Evolutionary conservation across 2,329 filamentous ascomycete genomes (phyloP), one percentile per base, ranked within the genome.

Genomic region (Purpureocillium takamizusanense): DNA sequence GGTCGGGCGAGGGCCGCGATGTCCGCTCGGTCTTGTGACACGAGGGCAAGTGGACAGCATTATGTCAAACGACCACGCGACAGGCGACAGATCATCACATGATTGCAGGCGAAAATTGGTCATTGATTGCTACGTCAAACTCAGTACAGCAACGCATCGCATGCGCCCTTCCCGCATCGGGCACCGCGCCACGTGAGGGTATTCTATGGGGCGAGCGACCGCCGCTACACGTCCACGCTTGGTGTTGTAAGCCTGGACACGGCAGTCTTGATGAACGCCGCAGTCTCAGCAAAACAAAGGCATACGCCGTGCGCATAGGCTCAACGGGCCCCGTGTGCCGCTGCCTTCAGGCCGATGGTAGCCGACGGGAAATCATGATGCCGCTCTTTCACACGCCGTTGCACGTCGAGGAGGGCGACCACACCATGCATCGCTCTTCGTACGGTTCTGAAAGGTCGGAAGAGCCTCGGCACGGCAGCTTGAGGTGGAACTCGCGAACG

Each of bases 391-490:
- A 25, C 21, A 10, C 21, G 21, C 21, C 21, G 21, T 25, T 25
- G 6, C 10, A 10, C 21, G 15, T 23, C 7, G 23, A 12, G 5
- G 38, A 30, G 15, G 34, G 45, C 39, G 38, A 41, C 56, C 57
- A 60, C 18, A 60, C 43, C 58, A 60, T 61, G 32, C 49, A 51
- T 30, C 46, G 53, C 42, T 60, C 55, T 36, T 51, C 54, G 52
- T 65, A 56, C 45, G 56, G 39, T 44, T 52, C 53, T 39, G 49
- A 55, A 33, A 51, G 54, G 47, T 50, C 43, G 33, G 42, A 52
- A 38, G 42, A 51, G 23, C 49, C 51, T 33, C 47, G 46, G 28
- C 39, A 41, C 14, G 62, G 60, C 16, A 67, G 52, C 35, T 42
- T 47, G 57, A 66, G 59, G 16, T 55, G 50, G 17, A 67, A 55